Evolutionary conservation across 2,329 filamentous ascomycete genomes (phyloP), one percentile per base, ranked within the genome.

Genomic region (Thielaviopsis euricoi): DNA sequence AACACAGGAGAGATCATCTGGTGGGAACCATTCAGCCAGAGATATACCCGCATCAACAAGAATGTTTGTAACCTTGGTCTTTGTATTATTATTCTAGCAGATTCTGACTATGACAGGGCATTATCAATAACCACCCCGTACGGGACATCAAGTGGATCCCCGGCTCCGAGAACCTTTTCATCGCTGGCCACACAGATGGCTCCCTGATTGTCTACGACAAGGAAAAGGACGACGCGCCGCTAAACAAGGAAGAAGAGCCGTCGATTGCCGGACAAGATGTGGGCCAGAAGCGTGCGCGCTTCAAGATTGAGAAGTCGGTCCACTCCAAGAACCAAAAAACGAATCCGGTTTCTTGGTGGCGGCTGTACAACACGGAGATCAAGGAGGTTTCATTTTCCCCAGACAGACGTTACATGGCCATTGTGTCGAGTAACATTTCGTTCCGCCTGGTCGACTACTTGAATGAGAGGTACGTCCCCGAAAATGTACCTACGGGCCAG

Each of bases 1-100:
- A 96, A 91, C 6, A 94, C 90, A 0, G 89, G 90, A 46, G 93
- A 98, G 69, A 89, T 98, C 53, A 91, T 98, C 62, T 98, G 93
- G 93, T 97, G 93, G 75, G 93, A 98, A 70, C 90, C 93, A 12
- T 87, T 96, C 66, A 91, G 89, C 46, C 91, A 97, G 66, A 89
- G 94, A 67, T 98, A 98, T 70, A 87, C 89, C 2, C 83, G 93
- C 21, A 77, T 98, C 65, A 98, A 98, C 68, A 98, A 98, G 73
- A 97, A 97, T 68, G 85, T 86, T 71, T 23, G 43, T 60, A 46
- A n/a, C 1, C 46, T 25, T 22, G 26, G n/a, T 2, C 5, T n/a
- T 26, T 54, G 29, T 48, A 55, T 5, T 26, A 21, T n/a, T 21
- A 21, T 61, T 2, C 29, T 10, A 33, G 40, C 48, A 7, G 37